Evolutionary conservation across 768 basidiomycete genomes (phyloP).

Genomic region (Trametes cinnabarina): DNA sequence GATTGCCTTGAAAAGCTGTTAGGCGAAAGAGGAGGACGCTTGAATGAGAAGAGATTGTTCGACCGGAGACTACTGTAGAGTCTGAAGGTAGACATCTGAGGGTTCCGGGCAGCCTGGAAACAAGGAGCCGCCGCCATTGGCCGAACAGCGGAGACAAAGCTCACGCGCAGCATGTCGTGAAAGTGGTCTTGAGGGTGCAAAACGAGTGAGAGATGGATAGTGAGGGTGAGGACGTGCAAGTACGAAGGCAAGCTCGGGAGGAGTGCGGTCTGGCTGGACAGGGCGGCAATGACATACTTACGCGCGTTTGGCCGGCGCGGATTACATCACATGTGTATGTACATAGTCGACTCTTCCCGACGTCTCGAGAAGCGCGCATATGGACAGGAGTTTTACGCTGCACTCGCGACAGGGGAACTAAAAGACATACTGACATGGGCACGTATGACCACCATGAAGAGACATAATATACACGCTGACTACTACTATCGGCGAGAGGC

Average conservation of each 20-base stretch:
- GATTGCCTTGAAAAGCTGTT: constrained; percentile 32
- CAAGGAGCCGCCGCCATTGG: constrained; percentile 23
- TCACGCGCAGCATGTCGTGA: constrained; percentile 27
- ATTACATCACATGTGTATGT: constrained; percentile 15
- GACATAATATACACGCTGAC: constrained; percentile 1
- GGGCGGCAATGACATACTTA: constrained; percentile 14
- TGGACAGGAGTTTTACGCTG: too few relatives aligned
- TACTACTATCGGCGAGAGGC: not conserved
- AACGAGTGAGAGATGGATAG: not conserved
- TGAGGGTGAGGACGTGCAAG: not conserved
- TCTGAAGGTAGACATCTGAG: constrained; percentile 23
- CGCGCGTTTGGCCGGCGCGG: constrained; percentile 9
- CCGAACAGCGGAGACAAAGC: constrained; percentile 22
- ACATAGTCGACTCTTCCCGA: constrained; percentile 9
- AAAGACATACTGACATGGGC: too few relatives aligned
- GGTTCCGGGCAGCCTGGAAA: constrained; percentile 20
- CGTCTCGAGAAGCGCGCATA: constrained; percentile 3
- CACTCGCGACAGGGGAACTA: too few relatives aligned
- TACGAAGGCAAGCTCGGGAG: not conserved
- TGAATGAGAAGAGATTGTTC: constrained; percentile 32
- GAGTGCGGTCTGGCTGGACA: not conserved
- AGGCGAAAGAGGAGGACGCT: constrained; percentile 23
- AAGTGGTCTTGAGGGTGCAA: not conserved
- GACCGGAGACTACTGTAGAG: constrained; percentile 34
- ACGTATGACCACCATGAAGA: not conserved